Conservation (phyloP, 257 asterid genomes). For the Gentiana dahurica region DNA sequence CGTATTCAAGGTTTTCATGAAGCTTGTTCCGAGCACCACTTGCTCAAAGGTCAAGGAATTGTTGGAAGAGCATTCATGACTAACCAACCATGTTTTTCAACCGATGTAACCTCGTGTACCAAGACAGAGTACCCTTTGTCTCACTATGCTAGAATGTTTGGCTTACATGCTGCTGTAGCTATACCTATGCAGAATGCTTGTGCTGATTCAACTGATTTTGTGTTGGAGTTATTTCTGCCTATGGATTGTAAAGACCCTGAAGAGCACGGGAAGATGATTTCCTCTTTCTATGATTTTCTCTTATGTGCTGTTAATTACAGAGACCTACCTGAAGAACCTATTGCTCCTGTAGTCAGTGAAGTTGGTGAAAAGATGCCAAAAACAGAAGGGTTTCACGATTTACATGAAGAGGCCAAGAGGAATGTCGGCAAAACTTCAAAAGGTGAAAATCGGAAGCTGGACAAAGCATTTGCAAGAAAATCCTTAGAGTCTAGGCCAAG, state of each 20-base stretch:
- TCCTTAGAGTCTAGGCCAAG: constrained; percentile 14
- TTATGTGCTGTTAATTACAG: constrained; percentile 56
- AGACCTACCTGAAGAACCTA: constrained; percentile 49
- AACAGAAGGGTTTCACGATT: constrained; percentile 4
- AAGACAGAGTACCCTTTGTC: constrained; percentile 85
- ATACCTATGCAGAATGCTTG: constrained; percentile 62
- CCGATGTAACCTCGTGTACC: constrained; percentile 60
- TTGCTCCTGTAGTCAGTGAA: constrained; percentile 9
- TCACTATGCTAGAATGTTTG: constrained; percentile 84
- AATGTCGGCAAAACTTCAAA: constrained; percentile 18
- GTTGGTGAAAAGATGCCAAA: constrained; percentile 12
- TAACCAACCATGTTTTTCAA: constrained; percentile 71
- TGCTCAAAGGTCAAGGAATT: constrained; percentile 72
- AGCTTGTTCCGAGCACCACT: constrained; percentile 85
- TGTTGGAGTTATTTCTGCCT: constrained; percentile 84
- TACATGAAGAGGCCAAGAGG: constrained; percentile 15
- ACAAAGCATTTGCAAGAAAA: constrained; percentile 16
- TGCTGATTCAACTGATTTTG: constrained; percentile 61
- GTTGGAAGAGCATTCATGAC: constrained; percentile 71
- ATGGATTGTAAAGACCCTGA: constrained; percentile 43
- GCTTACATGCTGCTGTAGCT: constrained; percentile 75
- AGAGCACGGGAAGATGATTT: constrained; percentile 58
- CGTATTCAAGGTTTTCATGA: constrained; percentile 62
- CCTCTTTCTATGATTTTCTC: constrained; percentile 58
- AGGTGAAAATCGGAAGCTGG: constrained; percentile 17